Evolutionary conservation across 208 protist species (phyloP).

Genomic region (Sergeia podlipaevii): DNA sequence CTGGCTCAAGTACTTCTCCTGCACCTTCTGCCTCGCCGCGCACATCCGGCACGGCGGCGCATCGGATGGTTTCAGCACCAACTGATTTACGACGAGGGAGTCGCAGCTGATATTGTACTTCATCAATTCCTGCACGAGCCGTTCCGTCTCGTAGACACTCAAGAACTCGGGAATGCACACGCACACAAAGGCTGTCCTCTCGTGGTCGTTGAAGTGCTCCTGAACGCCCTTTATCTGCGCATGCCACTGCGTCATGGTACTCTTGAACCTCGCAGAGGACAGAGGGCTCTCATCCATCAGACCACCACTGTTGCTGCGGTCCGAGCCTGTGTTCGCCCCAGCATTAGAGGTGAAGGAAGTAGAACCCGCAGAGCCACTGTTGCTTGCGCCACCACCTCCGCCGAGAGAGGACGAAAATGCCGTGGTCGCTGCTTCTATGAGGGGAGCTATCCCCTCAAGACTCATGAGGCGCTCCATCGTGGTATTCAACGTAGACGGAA

Average conservation of each 20-base stretch:
- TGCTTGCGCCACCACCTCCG: too few relatives aligned
- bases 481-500: conserved; percentile 73
- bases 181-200: conserved; percentile 96
- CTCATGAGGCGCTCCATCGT: conserved; percentile 43
- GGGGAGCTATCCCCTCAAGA: conserved; percentile 37
- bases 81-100: conserved; percentile 97
- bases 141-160: conserved; percentile 99
- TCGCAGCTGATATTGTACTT: conserved; percentile 96
- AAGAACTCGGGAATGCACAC: conserved; percentile 99
- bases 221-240: conserved; percentile 47
- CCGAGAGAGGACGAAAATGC: conserved; percentile 25
- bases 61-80: conserved; percentile 63
- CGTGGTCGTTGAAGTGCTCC: conserved; percentile 50
- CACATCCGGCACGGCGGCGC: conserved; percentile 84
- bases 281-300: neutral
- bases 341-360: neutral
- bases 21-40: conserved; percentile 86
- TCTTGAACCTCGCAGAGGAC: conserved; percentile 14
- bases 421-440: conserved; percentile 35
- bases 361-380: neutral
- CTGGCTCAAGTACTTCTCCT: conserved; percentile 95
- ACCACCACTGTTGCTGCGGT: neutral
- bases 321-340: neutral
- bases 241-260: conserved; percentile 28
- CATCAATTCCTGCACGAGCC: conserved; percentile 96